Evolutionary conservation across 306 rosid genomes (phyloP).

Genomic region (Rubus parviflorus): DNA sequence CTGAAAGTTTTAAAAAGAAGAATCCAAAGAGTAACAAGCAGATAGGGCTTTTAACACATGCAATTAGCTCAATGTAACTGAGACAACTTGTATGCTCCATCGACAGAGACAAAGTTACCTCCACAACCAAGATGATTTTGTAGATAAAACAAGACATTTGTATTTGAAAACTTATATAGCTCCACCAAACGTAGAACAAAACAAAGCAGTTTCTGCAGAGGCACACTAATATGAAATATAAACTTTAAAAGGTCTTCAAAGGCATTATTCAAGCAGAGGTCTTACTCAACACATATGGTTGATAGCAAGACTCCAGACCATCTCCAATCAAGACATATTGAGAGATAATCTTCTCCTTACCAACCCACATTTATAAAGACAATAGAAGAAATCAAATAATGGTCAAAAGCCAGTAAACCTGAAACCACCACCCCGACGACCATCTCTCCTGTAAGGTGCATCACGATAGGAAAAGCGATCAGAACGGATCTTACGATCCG

Average conservation of each 20-base stretch:
- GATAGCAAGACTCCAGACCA: slow-evolving; percentile 18
- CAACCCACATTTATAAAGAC: slow-evolving; percentile 29
- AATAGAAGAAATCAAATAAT: slow-evolving; percentile 35
- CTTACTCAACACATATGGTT: slow-evolving; percentile 13
- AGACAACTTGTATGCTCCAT: background rate
- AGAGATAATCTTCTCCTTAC: slow-evolving; percentile 29
- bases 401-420: slow-evolving; percentile 66
- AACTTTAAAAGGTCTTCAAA: background rate
- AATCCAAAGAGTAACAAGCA: background rate
- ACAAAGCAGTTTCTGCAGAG: background rate
- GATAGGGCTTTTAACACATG: background rate
- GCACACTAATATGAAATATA: background rate
- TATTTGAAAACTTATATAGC: background rate
- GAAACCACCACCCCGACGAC: slow-evolving; percentile 97
- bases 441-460: slow-evolving; percentile 96
- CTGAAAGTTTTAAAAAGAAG: background rate
- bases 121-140: background rate
- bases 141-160: background rate
- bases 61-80: background rate
- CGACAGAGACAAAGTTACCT: background rate
- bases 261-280: background rate
- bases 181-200: slow-evolving; percentile 7
- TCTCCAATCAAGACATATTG: slow-evolving; percentile 22
- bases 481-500: slow-evolving; percentile 90
- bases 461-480: slow-evolving; percentile 93